These are phyloP conservation scores for Solanum paucissectum DNA, from an alignment of 257 asterid species.

Conservation along the genomic window DNA sequence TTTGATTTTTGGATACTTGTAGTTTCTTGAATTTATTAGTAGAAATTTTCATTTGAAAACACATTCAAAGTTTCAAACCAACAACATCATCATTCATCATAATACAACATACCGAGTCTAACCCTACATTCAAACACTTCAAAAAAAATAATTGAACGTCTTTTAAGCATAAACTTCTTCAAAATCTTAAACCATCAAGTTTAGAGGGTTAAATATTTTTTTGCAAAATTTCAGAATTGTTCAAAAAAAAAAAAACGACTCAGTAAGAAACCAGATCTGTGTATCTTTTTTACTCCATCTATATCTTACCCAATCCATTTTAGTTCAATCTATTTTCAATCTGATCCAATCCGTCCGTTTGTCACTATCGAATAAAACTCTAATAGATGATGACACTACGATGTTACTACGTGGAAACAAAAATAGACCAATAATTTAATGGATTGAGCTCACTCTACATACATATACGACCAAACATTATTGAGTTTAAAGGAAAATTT, in stretches of 20 bases:
- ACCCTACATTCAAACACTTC: background rate
- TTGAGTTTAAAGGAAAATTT: background rate
- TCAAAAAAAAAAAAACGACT: background rate
- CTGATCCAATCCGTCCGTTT: background rate
- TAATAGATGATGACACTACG: background rate
- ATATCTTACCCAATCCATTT: background rate
- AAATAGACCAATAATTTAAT: background rate
- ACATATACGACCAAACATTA: background rate
- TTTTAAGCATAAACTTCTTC: too few species aligned
- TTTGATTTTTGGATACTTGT: too few species aligned
- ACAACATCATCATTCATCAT: background rate
- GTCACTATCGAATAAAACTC: background rate
- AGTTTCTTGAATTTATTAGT: background rate
- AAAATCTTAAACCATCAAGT: background rate
- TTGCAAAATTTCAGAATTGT: background rate
- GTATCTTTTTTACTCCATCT: background rate
- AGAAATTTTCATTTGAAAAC: background rate
- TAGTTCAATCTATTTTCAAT: background rate
- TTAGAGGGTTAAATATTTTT: background rate
- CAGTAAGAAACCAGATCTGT: background rate
- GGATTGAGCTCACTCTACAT: background rate
- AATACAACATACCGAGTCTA: background rate
- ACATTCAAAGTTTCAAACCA: background rate
- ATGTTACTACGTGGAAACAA: background rate
- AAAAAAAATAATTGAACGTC: background rate